Evolutionary conservation across 352 stramenopile genomes (phyloP).

Genomic region (Pythium angustatum): DNA sequence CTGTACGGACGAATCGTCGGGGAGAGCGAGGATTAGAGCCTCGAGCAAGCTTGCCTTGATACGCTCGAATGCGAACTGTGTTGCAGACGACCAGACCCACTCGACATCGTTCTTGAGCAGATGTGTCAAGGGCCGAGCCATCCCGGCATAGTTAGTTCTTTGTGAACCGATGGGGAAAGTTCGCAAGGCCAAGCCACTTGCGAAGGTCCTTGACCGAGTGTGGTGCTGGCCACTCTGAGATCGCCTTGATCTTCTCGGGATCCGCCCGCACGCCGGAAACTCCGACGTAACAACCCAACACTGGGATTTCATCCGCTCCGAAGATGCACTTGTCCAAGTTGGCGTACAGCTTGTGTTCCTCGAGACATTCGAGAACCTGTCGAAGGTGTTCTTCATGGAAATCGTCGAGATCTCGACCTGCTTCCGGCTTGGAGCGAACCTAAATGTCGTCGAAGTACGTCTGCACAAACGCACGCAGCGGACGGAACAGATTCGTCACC

Average conservation of each 20-base stretch:
- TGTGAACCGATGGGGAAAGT: conserved; percentile 18
- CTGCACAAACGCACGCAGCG: conserved; percentile 19
- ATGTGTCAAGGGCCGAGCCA: conserved; percentile 12
- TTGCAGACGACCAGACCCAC: conserved; percentile 14
- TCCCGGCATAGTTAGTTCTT: conserved; percentile 24
- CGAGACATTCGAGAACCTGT: conserved; percentile 27
- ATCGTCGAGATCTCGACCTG: not conserved
- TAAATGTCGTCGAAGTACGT: conserved; percentile 42
- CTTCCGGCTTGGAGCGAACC: conserved; percentile 22
- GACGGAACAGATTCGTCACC: conserved; percentile 28
- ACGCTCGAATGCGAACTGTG: conserved; percentile 9
- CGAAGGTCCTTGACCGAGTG: conserved; percentile 6
- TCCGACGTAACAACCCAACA: conserved; percentile 31
- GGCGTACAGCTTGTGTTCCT: conserved; percentile 13
- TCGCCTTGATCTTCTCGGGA: conserved; percentile 20
- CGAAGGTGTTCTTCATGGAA: conserved; percentile 26
- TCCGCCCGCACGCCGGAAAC: conserved; percentile 22
- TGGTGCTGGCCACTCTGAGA: conserved; percentile 12
- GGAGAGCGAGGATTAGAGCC: conserved; percentile 18
- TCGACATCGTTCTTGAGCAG: conserved; percentile 23
- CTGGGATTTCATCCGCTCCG: conserved; percentile 27
- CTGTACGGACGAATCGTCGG: conserved; percentile 18
- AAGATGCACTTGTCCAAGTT: conserved; percentile 35
- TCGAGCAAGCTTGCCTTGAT: conserved; percentile 21
- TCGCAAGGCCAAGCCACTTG: conserved; percentile 21